Percentiles rank a stretch among this genome's conserved stretches.
Evolutionary conservation across 31 red algal species (phyloP).

Genomic region (Bonnemaisonia californica): DNA sequence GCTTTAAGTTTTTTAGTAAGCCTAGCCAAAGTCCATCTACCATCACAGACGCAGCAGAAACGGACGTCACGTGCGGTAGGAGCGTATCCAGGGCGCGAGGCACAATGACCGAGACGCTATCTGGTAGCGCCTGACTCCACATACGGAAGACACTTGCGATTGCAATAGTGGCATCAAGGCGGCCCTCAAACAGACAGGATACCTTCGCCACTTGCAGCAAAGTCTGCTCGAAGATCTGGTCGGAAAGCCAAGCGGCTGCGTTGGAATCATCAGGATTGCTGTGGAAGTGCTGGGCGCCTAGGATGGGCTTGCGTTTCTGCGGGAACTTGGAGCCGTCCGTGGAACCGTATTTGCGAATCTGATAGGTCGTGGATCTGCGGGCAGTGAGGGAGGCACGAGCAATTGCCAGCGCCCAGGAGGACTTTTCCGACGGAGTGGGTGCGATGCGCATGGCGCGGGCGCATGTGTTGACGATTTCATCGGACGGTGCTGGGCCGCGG

Average conservation of each 20-base stretch:
- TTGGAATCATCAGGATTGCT: constrained; percentile 34
- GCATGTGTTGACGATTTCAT: constrained; percentile 50
- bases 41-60: constrained; percentile 50
- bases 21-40: constrained; percentile 83
- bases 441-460: constrained; percentile 40
- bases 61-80: constrained; percentile 37
- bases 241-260: constrained; percentile 35
- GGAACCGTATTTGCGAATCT: constrained; percentile 57
- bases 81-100: constrained; percentile 50
- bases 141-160: constrained; percentile 66
- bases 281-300: neutral
- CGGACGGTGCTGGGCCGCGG: constrained; percentile 46
- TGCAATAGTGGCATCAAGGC: constrained; percentile 61
- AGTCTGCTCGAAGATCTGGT: constrained; percentile 61
- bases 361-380: constrained; percentile 53
- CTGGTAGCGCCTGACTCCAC: constrained; percentile 62
- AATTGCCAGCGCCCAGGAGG: constrained; percentile 64
- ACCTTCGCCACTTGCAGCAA: constrained; percentile 53
- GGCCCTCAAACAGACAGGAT: constrained; percentile 41
- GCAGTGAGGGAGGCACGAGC: constrained; percentile 58
- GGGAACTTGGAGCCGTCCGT: constrained; percentile 69
- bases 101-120: constrained; percentile 43
- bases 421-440: constrained; percentile 45
- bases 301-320: neutral
- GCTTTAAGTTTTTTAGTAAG: constrained; percentile 73